Percentiles rank a stretch among this genome's conserved stretches.
Conservation (phyloP, 495 filamentous ascomycete genomes). For the Aspergillus incahuasiensis region DNA sequence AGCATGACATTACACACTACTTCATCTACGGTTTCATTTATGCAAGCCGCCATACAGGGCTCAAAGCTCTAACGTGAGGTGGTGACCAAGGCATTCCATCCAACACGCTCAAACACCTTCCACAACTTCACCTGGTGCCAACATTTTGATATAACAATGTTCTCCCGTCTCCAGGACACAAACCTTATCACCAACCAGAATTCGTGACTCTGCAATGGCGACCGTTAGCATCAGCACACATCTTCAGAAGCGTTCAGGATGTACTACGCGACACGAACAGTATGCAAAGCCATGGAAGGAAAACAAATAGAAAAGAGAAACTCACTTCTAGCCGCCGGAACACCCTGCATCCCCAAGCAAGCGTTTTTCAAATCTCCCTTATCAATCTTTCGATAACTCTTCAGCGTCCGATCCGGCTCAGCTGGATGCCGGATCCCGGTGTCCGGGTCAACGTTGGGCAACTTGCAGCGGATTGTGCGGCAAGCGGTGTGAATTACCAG, state of each 20-base stretch:
- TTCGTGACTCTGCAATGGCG: constrained; percentile 29
- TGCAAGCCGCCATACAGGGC: too few relatives aligned
- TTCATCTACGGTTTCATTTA: too few relatives aligned
- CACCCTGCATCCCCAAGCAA: constrained; percentile 82
- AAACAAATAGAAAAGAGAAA: not conserved
- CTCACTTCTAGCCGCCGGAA: constrained; percentile 46
- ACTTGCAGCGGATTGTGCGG: constrained; percentile 70
- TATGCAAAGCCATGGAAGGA: too few relatives aligned
- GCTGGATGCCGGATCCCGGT: constrained; percentile 64
- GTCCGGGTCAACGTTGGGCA: constrained; percentile 77
- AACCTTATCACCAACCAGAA: constrained; percentile 59
- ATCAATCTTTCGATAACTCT: constrained; percentile 68
- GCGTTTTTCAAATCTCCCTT: constrained; percentile 62
- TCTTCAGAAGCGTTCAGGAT: too few relatives aligned
- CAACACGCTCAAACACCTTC: constrained; percentile 28
- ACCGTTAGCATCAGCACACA: not conserved
- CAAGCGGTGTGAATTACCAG: constrained; percentile 56
- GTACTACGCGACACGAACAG: too few relatives aligned
- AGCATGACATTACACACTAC: too few relatives aligned
- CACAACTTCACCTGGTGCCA: constrained; percentile 36
- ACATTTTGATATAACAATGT: constrained; percentile 58
- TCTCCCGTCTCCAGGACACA: constrained; percentile 56
- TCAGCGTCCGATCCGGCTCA: constrained; percentile 72
- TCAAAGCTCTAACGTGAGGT: too few relatives aligned
- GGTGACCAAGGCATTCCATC: too few relatives aligned